Base-by-base conservation (phyloP, 805 yeast species). In the Monosporozyma siamensis region DNA sequence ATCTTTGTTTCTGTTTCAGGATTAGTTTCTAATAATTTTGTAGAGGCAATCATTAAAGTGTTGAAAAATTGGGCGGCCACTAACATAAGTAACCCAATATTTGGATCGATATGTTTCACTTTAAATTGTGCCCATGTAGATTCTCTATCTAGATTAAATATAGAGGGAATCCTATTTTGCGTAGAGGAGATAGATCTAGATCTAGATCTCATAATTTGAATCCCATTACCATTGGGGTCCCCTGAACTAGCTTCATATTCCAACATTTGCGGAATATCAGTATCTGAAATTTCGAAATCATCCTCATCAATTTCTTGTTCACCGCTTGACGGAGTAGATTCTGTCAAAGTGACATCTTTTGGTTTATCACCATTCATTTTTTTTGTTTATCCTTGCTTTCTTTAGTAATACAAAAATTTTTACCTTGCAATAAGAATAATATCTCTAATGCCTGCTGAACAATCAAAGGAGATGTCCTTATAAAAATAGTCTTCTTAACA, bases 41-140 rank as follows among this genome's bases (percentile, higher is more conserved):
- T 81, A 4, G 83, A 72, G 6, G 81, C 72, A 5, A 81, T 72
- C 95, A 86, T 86, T 22, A 80, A 57, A 2, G 89, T 77, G 57
- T 83, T 84, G 68, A 82, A 82, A 40, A 84, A 68, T 56, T 83
- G 90, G 3, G 89, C 73, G 9, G 74, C 41, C 6, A 83, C 59
- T 21, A 82, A 64, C 20, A 82, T 66, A 6, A 73, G 55, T 20
- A 82, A 60, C 0, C 95, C 95, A 11, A 65, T 48, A 53, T 79
- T 74, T 18, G 53, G 52, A 24, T 45, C 49, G 30, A 50, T 31
- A 39, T 50, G 52, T 26, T 50, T 54, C 23, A 34, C 44, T 17
- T 38, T 50, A 36, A 38, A 43, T 3, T 36, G 11, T 21, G 17
- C 17, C 44, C 44, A 41, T n/a, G 15, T 25, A 20, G 40, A 31